Evolutionary conservation across 441 rosid genomes (phyloP), one percentile per base, ranked within the genome.

Genomic region (Erysimum cheiri): DNA sequence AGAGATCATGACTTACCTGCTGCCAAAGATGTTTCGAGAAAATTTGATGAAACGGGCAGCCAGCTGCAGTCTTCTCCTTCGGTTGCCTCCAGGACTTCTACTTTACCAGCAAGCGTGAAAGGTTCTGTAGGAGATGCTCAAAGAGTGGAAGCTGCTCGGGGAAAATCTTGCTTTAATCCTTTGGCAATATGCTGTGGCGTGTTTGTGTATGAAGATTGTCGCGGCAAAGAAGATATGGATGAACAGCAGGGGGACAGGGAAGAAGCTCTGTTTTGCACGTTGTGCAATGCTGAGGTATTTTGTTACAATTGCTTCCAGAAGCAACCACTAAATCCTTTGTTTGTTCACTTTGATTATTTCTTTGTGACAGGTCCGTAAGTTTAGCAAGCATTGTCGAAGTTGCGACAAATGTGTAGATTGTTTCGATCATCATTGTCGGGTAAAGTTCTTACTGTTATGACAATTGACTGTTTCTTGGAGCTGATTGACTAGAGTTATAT

Each of bases 201-300:
- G 66, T 88, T 87, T 80, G 84, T 84, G 64, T 80, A 61, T 76
- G 88, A 88, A 85, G 94, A 88, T 83, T 88, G 87, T 61, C 83
- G 76, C 3, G 29, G 66, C 3, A 60, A 36, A 5, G 86, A 80
- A 46, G 83, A 54, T 26, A 29, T 32, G n/a, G 75, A 58, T 60
- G 88, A 85, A 56, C 82, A 74, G 14, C 90, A 82, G 48, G 92
- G 82, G 58, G 56, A 69, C 12, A 70, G 75, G 13, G 92, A 85
- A 70, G 94, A 88, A 57, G 92, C 90, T 32, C 75, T 88, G 67
- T 88, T 82, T 75, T 87, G 94, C 71, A 88, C 90, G 0, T 71
- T 88, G 63, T 88, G 94, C 77, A 85, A 87, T 76, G 81, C 94
- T 9, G 94, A 88, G 94, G 94, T 88, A 83, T 69, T 50, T 10